Percentiles rank a stretch among this genome's conserved stretches.
Evolutionary conservation across 148 eudicot genomes (phyloP).

Genomic region (Amaranthus hypochondriacus): DNA sequence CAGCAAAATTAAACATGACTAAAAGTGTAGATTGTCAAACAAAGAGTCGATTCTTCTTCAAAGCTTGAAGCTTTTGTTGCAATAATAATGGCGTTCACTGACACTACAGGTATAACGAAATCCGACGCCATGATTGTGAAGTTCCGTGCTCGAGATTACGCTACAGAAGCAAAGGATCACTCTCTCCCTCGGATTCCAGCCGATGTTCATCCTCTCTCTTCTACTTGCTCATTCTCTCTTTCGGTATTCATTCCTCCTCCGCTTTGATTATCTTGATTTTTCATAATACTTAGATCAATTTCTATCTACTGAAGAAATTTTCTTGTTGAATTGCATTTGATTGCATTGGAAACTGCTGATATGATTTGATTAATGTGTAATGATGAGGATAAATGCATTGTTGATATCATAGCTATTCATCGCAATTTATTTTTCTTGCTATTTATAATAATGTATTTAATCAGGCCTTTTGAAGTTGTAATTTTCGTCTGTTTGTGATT

Average conservation of each 20-base stretch:
- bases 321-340: background rate
- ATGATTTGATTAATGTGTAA: background rate
- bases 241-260: conserved; percentile 29
- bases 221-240: conserved; percentile 28
- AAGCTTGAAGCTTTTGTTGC: background rate
- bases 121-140: conserved; percentile 28
- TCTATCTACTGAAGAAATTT: too few species aligned
- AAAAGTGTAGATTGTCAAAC: too few species aligned
- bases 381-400: background rate
- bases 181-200: conserved; percentile 38
- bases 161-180: conserved; percentile 34
- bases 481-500: too few species aligned
- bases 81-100: conserved; percentile 10
- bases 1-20: too few species aligned
- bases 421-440: background rate
- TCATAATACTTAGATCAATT: too few species aligned
- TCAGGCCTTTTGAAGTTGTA: too few species aligned
- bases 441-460: too few species aligned
- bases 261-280: background rate
- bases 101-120: background rate
- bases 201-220: conserved; percentile 51
- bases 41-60: background rate
- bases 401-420: background rate
- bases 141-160: conserved; percentile 47
- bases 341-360: background rate